Evolutionary conservation across 2,329 filamentous ascomycete species (phyloP), one percentile per base, ranked within the genome.

Genomic region (Penicillium sp.): DNA sequence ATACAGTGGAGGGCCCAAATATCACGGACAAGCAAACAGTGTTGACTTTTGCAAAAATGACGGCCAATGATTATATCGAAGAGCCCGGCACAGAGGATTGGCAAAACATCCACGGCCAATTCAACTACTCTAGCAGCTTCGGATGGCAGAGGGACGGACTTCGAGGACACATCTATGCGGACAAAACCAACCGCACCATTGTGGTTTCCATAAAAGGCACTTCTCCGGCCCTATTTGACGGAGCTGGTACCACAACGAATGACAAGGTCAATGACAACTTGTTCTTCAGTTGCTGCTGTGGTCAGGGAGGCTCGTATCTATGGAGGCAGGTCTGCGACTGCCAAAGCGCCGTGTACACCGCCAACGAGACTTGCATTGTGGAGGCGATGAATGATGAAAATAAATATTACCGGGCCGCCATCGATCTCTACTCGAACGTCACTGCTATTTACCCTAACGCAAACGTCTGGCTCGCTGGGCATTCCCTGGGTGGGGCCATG

Each of bases 191-290:
- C 76, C 86, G 86, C 38, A 98, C 94, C 1, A 84, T 98, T 56
- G 88, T 98, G 45, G 95, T 98, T 65, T 93, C 92, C 5, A 79
- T 99, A 59, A 99, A 99, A 79, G 95, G 94, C 57, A 97, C 93
- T 0, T 91, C 89, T 1, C 87, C 89, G 1, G 94, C 95, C 13
- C 88, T 98, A 3, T 98, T 97, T 73, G 94, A 98, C 75, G 95
- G 95, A n/a, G 91, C 94, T 40, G 94, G 93, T 55, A 98, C 95
- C 1, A 98, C 94, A 0, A 96, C 93, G 28, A 97, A 97, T 68
- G 95, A 99, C 80, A 99, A 99, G 80, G 83, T 93, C 71, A 99
- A 98, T 75, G 95, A 99, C 78, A 99, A 99, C 74, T 83, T 99
- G 10, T 97, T 96, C 78, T 97, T 97, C 80, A 96, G 93, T 73